Evolutionary conservation across 2,329 filamentous ascomycete species (phyloP).

Genomic region (Colletotrichum siamense): DNA sequence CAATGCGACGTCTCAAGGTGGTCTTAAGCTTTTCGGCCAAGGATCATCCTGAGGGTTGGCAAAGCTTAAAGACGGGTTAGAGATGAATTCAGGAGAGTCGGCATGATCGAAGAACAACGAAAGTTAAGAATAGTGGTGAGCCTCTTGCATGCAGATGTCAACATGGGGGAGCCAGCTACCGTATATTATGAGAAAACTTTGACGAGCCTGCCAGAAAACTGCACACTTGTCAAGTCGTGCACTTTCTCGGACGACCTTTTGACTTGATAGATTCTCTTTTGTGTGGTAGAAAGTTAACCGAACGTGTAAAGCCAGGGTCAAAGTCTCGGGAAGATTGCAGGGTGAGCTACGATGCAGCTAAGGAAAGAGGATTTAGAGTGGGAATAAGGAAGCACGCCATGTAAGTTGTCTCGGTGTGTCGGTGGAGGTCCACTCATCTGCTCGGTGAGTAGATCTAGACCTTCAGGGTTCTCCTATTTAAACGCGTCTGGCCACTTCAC

Average conservation of each 20-base stretch:
- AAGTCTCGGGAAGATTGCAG: background rate
- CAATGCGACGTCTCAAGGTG: background rate
- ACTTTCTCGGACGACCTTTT: background rate
- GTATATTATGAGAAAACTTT: background rate
- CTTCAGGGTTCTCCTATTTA: background rate
- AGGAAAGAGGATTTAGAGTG: background rate
- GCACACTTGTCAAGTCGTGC: background rate
- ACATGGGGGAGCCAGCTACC: background rate
- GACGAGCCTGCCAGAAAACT: background rate
- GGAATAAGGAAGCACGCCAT: background rate
- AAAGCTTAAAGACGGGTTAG: background rate
- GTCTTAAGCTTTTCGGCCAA: background rate
- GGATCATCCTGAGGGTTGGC: background rate
- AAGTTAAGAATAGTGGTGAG: background rate
- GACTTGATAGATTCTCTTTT: background rate
- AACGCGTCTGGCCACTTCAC: background rate
- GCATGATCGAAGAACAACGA: background rate
- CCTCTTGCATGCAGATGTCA: background rate
- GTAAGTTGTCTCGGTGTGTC: background rate
- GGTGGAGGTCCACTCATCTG: background rate
- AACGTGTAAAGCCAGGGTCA: background rate
- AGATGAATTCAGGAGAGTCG: background rate
- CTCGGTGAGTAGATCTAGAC: background rate
- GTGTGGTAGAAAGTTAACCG: background rate
- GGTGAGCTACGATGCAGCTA: background rate